Evolutionary conservation across 2,329 filamentous ascomycete genomes (phyloP).

Genomic region (Aspergillus tubingensis): DNA sequence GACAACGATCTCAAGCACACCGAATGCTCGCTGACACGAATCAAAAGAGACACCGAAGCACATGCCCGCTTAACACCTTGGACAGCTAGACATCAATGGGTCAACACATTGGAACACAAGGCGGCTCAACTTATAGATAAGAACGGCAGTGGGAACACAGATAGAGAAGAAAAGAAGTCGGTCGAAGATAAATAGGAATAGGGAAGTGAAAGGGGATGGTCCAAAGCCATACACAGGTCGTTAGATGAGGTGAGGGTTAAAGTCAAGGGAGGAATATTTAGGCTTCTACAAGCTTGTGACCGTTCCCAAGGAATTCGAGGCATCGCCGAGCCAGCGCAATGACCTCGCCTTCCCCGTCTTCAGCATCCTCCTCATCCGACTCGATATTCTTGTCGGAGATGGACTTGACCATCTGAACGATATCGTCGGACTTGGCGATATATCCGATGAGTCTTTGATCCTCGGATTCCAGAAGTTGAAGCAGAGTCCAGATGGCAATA

Average conservation of each 20-base stretch:
- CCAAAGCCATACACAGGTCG: constrained; percentile 10
- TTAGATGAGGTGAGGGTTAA: not conserved
- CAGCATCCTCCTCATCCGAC: constrained; percentile 80
- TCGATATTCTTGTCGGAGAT: constrained; percentile 90
- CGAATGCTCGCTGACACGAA: constrained; percentile 37
- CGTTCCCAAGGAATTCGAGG: constrained; percentile 79
- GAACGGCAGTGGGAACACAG: constrained; percentile 1
- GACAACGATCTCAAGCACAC: constrained; percentile 25
- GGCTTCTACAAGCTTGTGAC: constrained; percentile 80
- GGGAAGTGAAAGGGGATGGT: constrained; percentile 19
- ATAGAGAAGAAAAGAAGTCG: constrained; percentile 18
- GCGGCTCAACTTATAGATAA: constrained; percentile 13
- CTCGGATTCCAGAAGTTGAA: constrained; percentile 93
- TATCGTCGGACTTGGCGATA: constrained; percentile 86
- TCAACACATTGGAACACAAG: constrained; percentile 12
- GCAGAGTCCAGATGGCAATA: constrained; percentile 96
- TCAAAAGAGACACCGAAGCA: constrained; percentile 27
- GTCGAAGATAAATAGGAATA: not conserved
- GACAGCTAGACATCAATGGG: constrained; percentile 24
- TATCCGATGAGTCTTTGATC: constrained; percentile 84
- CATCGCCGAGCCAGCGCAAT: constrained; percentile 88
- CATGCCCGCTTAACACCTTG: constrained; percentile 37
- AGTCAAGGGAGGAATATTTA: constrained; percentile 37
- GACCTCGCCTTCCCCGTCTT: constrained; percentile 91
- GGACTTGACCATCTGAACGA: constrained; percentile 86